These are phyloP conservation scores for Emmonsia crescens DNA, from an alignment of 2,329 filamentous ascomycete species.

Conservation along the genomic window DNA sequence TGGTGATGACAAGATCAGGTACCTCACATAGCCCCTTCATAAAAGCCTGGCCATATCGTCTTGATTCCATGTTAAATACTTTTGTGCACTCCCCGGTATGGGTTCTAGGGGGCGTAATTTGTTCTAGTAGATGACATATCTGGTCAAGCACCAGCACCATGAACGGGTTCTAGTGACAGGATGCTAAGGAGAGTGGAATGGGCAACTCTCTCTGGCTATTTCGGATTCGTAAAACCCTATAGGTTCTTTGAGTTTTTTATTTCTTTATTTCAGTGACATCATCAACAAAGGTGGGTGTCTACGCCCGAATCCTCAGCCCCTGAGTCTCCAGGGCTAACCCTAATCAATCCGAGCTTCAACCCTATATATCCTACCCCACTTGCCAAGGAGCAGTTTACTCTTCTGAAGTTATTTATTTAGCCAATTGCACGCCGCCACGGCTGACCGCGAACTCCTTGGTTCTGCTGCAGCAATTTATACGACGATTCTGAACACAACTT, in stretches of 20 bases:
- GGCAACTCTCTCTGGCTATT: background rate
- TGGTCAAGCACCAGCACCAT: background rate
- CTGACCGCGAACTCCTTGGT: background rate
- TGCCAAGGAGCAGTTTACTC: too few relatives aligned
- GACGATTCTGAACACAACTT: background rate
- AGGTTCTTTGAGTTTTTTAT: background rate
- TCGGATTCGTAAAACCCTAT: background rate
- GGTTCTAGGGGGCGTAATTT: background rate
- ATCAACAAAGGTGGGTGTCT: background rate
- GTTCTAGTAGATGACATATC: background rate
- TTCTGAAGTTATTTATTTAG: too few relatives aligned
- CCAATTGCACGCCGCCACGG: background rate
- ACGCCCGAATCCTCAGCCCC: background rate
- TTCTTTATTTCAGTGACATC: too few relatives aligned
- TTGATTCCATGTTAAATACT: background rate
- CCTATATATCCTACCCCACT: too few relatives aligned
- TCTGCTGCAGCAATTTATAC: background rate
- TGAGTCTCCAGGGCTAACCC: too few relatives aligned
- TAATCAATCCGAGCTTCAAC: too few relatives aligned
- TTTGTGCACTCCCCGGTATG: background rate
- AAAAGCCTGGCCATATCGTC: background rate
- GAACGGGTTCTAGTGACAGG: background rate
- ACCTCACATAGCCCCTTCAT: background rate
- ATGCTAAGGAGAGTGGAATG: background rate
- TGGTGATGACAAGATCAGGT: background rate